Evolutionary conservation across 306 rosid genomes (phyloP), one percentile per base, ranked within the genome.

Genomic region (Notholithocarpus densiflorus): DNA sequence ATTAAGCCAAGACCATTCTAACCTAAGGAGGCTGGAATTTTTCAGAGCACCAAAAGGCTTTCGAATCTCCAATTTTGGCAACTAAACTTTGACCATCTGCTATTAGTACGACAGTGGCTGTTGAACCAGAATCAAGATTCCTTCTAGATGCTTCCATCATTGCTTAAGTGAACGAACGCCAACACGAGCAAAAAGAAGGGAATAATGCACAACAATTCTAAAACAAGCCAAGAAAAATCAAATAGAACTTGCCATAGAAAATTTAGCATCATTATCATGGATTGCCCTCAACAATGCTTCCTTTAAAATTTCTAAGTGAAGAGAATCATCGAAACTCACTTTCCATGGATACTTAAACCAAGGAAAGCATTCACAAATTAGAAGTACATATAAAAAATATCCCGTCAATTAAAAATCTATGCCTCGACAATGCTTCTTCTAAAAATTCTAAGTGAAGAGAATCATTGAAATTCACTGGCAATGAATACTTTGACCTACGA

Each of bases 51-150:
- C 92, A 82, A 66, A 94, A 87, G 53, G 94, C 97, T 87, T 94
- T 92, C 20, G 94, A 92, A 84, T 94, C 98, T 86, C 98, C 98
- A 82, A 94, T 84, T 79, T 94, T 94, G 57, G 97, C 98, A 82
- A 90, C 97, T 89, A 94, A 88, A 79, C 91, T 85, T 78, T 92
- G 94, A 81, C 88, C 98, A 71, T 92, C 95, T 24, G 97, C 97
- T 66, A 92, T 68, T 78, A 94, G 82, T 72, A 85, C 76, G 72
- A 91, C 48, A 56, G 97, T 89, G 48, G 98, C 98, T 1, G 97
- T 92, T 55, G 98, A 94, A 64, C 97, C 97, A 1, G 97, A 89
- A 76, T 77, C 85, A 65, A 94, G 78, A 77, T 85, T 80, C 62
- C 75, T 83, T 74, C 86, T 82, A 78, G 84, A 86, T 62, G 98